These are phyloP conservation scores for Suzukiozyma palmioleophila DNA, from an alignment of 1,139 yeast genomes.

Conservation along the genomic window DNA sequence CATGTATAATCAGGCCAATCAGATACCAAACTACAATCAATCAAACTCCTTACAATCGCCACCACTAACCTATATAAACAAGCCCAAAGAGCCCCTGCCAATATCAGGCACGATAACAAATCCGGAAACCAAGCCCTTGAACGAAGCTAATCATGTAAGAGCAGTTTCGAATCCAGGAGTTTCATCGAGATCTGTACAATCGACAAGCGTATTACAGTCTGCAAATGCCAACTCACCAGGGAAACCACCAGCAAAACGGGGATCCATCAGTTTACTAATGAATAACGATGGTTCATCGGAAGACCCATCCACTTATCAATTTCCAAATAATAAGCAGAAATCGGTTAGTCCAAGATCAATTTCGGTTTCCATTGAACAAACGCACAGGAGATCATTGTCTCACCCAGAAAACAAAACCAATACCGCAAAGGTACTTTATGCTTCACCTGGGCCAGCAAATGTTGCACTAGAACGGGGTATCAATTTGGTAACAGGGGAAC, in stretches of 20 bases:
- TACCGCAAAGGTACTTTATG: conserved; percentile 1
- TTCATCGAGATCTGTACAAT: too few species aligned
- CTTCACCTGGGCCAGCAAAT: conserved; percentile 18
- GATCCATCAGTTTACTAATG: conserved; percentile 3
- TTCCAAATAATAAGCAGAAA: conserved; percentile 5
- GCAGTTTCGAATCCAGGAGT: too few species aligned
- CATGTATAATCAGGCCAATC: too few species aligned
- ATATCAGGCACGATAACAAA: too few species aligned
- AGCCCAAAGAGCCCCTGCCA: too few species aligned
- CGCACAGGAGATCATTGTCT: conserved; percentile 24
- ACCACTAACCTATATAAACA: too few species aligned
- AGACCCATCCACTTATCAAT: not conserved
- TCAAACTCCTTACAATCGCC: too few species aligned
- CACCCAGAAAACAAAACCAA: conserved; percentile 15
- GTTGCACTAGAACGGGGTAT: conserved; percentile 26
- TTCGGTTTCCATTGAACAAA: conserved; percentile 12
- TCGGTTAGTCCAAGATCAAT: conserved; percentile 8
- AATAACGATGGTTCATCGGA: not conserved
- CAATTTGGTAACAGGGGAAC: conserved; percentile 31
- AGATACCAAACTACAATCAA: too few species aligned
- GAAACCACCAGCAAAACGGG: not conserved
- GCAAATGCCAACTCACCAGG: not conserved
- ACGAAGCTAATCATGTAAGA: too few species aligned
- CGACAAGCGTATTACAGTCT: too few species aligned
- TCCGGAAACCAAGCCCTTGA: too few species aligned